Evolutionary conservation across 257 asterid genomes (phyloP).

Genomic region (Nicotiana noctiflora): DNA sequence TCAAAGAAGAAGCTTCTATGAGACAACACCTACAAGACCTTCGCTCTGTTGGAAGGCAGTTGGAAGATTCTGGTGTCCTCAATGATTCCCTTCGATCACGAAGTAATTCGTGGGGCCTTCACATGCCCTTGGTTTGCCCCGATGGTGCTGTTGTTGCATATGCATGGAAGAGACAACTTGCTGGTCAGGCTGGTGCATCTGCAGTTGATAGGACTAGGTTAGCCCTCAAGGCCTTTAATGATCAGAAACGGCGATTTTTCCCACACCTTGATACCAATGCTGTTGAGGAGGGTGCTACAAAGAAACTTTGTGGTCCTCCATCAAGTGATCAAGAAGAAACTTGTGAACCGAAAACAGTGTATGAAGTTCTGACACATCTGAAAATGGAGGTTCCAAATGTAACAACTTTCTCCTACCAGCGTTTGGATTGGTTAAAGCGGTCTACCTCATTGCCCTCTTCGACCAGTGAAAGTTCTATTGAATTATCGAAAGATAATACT

Average conservation of each 20-base stretch:
- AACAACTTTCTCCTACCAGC: slow-evolving; percentile 60
- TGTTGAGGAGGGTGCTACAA: slow-evolving; percentile 45
- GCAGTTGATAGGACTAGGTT: slow-evolving; percentile 97
- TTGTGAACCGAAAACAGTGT: slow-evolving; percentile 44
- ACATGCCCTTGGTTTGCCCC: slow-evolving; percentile 97
- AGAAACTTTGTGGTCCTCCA: slow-evolving; percentile 49
- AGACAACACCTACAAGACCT: slow-evolving; percentile 72
- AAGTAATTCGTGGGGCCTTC: slow-evolving; percentile 98
- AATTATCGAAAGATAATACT: slow-evolving; percentile 49
- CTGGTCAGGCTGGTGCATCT: slow-evolving; percentile 99
- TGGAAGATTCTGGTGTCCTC: slow-evolving; percentile 91
- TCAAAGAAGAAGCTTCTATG: slow-evolving; percentile 69
- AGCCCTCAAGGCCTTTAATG: slow-evolving; percentile 91
- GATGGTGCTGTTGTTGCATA: slow-evolving; percentile 99
- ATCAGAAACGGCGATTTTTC: slow-evolving; percentile 80
- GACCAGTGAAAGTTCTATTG: slow-evolving; percentile 42
- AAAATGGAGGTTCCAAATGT: slow-evolving; percentile 68
- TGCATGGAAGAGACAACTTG: slow-evolving; percentile 99
- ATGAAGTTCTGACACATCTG: slow-evolving; percentile 54
- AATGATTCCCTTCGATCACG: slow-evolving; percentile 79
- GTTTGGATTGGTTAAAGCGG: slow-evolving; percentile 83
- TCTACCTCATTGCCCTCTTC: slow-evolving; percentile 58
- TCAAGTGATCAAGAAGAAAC: slow-evolving; percentile 42
- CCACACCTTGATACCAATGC: slow-evolving; percentile 71
- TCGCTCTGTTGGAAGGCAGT: slow-evolving; percentile 69